Base-by-base conservation (phyloP, 208 protist species). In the Leptomonas pyrrhocoris region DNA sequence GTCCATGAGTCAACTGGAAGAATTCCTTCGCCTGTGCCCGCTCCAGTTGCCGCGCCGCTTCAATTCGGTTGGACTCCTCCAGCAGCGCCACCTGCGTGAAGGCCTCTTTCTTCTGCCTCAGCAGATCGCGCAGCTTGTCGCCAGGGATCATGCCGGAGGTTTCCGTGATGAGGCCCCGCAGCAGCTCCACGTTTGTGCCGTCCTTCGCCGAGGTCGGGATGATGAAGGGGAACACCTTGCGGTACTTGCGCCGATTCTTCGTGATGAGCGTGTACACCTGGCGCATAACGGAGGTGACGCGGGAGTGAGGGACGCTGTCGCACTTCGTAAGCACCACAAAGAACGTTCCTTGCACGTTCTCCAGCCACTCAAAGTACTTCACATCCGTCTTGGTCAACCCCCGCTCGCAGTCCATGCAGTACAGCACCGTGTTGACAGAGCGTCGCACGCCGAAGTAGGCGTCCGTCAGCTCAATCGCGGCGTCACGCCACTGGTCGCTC, bases 311-410 rank as follows among this genome's bases (percentile, higher is more conserved):
- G 0, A 97, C 93, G 36, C 80, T 77, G 68, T 97, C 93, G 62
- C 93, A 97, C 81, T 97, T 95, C 49, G 93, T 97, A 36, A 97
- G 79, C 27, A 97, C 86, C 25, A 95, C 70, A 65, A 86, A 97
- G 69, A 93, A 95, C 7, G 92, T 85, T 1, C 93, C 93, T 42
- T 97, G 93, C 25, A 95, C 79, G 49, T 97, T 97, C 64, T 94
- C 88, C 2, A 97, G 77, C 90, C 90, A 95, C 38, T 85, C 64
- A 62, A 97, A 92, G 77, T 95, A 97, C 57, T 84, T 89, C 38
- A 95, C 68, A 81, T 97, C 93, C 15, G 77, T 87, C 73, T 92
- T 90, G n/a, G 90, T 95, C 38, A 95, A 80, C 4, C 90, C 90
- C 7, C 81, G 80, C 56, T 89, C 88, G 71, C 88, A 94, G 77